Conservation (phyloP, 345 rosid genomes). For the Triadica sebifera region DNA sequence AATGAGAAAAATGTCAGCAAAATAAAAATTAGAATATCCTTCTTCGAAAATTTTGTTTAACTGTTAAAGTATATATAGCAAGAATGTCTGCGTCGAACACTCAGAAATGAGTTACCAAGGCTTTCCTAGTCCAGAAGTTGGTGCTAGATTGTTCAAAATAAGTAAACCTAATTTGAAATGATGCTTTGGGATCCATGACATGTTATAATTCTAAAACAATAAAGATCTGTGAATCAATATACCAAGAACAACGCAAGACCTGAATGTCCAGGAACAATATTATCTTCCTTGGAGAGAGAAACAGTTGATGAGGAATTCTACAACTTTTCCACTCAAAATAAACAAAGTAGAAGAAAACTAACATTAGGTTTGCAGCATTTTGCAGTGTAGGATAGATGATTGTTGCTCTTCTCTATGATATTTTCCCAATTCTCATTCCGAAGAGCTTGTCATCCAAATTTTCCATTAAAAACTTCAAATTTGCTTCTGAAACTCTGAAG, state of each 20-base stretch:
- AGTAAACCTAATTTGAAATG: neutral
- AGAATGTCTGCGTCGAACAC: neutral
- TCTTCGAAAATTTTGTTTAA: too few species aligned
- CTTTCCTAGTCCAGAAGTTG: neutral
- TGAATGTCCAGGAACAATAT: neutral
- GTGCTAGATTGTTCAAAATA: neutral
- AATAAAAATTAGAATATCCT: too few species aligned
- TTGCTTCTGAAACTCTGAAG: slow-evolving; percentile 53
- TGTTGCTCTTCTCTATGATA: slow-evolving; percentile 51
- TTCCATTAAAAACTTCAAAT: slow-evolving; percentile 57
- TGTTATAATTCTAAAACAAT: neutral
- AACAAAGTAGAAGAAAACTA: neutral
- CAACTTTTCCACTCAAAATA: neutral
- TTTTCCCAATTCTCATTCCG: slow-evolving; percentile 58
- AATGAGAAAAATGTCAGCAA: neutral
- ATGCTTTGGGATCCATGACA: neutral
- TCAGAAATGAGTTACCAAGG: neutral
- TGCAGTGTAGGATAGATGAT: slow-evolving; percentile 54
- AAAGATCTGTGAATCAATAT: neutral
- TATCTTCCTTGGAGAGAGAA: neutral
- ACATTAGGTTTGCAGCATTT: slow-evolving; percentile 75
- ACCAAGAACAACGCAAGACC: neutral
- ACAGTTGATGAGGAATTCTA: neutral
- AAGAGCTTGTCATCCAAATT: slow-evolving; percentile 42
- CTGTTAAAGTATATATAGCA: too few species aligned